Conservation (phyloP, 208 protist genomes). For the Leishmania major region DNA sequence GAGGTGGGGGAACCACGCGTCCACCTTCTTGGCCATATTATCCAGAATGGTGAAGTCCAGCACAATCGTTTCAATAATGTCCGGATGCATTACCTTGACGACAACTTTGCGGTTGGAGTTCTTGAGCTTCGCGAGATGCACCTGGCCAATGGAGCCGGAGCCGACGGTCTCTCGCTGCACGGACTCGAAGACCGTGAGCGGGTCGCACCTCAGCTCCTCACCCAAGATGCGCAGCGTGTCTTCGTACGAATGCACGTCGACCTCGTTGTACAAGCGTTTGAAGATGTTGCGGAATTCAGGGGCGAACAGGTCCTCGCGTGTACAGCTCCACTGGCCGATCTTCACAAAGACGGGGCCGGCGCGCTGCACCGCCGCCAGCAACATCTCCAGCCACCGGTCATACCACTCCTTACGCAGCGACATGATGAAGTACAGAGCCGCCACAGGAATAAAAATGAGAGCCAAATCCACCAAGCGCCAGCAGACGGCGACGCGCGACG, state of each 20-base stretch:
- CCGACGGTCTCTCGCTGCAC: slow-evolving; percentile 77
- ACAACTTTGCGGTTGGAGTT: slow-evolving; percentile 68
- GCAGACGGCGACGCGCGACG: slow-evolving; percentile 40
- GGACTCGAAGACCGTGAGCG: slow-evolving; percentile 61
- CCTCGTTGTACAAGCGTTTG: slow-evolving; percentile 80
- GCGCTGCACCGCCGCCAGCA: slow-evolving; percentile 76
- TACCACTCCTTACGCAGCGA: slow-evolving; percentile 50
- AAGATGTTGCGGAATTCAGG: slow-evolving; percentile 78
- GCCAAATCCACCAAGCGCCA: slow-evolving; percentile 63
- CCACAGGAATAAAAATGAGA: slow-evolving; percentile 75
- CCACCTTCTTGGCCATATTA: slow-evolving; percentile 34
- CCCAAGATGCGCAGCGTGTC: slow-evolving; percentile 69
- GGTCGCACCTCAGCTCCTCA: slow-evolving; percentile 74
- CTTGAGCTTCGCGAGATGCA: slow-evolving; percentile 84
- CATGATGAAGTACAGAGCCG: slow-evolving; percentile 81
- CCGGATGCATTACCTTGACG: slow-evolving; percentile 91
- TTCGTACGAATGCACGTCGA: slow-evolving; percentile 73
- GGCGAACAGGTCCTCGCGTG: slow-evolving; percentile 88
- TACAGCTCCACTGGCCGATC: slow-evolving; percentile 91
- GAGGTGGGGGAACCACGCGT: slow-evolving; percentile 19
- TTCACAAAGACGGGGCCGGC: slow-evolving; percentile 91
- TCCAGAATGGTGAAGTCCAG: slow-evolving; percentile 87
- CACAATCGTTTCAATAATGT: slow-evolving; percentile 84
- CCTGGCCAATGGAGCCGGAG: slow-evolving; percentile 91
- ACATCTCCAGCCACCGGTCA: slow-evolving; percentile 65